Evolutionary conservation across 495 filamentous ascomycete species (phyloP).

Genomic region (Viridothelium virens): DNA sequence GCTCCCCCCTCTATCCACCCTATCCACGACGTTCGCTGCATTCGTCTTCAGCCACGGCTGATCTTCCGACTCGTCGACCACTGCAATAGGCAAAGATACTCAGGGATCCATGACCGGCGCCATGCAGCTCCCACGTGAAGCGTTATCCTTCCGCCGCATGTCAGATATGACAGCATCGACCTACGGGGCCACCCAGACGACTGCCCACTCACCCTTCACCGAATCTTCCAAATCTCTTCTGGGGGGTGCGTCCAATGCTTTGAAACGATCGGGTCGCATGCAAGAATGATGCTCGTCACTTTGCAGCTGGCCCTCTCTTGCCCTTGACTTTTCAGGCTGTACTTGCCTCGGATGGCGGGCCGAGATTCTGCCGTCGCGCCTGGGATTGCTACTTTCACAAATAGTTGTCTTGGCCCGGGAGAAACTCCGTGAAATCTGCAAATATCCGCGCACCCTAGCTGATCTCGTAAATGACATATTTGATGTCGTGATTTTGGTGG

Average conservation of each 20-base stretch:
- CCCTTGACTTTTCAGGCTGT: neutral
- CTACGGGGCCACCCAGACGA: neutral
- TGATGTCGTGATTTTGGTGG: neutral
- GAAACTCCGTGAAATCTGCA: too few species aligned
- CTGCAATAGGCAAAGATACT: constrained; percentile 1
- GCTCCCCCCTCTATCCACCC: too few species aligned
- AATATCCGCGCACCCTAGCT: too few species aligned
- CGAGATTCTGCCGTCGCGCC: neutral
- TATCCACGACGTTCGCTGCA: too few species aligned
- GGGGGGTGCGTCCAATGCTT: too few species aligned
- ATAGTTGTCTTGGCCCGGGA: neutral
- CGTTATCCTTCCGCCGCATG: constrained; percentile 4
- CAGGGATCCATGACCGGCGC: constrained; percentile 3
- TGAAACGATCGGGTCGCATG: too few species aligned
- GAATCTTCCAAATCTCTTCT: constrained; percentile 1
- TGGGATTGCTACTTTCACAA: neutral
- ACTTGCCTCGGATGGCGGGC: neutral
- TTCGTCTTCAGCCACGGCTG: neutral
- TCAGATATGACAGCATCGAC: constrained; percentile 9
- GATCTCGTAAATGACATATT: neutral
- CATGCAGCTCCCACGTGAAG: constrained; percentile 10
- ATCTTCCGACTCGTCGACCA: constrained; percentile 7
- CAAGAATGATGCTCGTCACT: neutral
- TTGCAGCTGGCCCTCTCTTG: neutral
- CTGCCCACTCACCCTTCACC: neutral